Evolutionary conservation across 495 filamentous ascomycete genomes (phyloP).

Genomic region (Schizothecium vesticola): DNA sequence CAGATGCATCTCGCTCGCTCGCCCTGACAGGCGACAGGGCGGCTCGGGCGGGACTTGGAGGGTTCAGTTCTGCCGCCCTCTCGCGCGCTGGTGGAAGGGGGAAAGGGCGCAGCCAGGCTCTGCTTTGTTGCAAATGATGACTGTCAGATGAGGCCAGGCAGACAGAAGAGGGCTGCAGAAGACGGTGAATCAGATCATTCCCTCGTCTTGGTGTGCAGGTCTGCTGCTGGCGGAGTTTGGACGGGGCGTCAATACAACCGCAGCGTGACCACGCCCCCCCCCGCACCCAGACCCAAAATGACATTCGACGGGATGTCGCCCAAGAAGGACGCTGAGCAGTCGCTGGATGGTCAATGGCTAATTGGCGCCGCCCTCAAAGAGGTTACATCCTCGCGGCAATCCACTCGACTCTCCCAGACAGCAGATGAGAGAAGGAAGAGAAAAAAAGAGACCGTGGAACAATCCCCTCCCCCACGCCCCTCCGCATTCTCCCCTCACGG

Average conservation of each 20-base stretch:
- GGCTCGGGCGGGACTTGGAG: not conserved
- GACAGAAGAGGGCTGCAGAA: not conserved
- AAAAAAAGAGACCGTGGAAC: not conserved
- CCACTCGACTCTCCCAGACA: not conserved
- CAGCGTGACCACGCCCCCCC: not conserved
- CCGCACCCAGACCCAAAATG: not conserved
- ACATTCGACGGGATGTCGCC: not conserved
- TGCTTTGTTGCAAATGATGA: not conserved
- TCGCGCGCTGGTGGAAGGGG: no score
- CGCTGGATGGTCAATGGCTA: not conserved
- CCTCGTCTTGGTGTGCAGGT: not conserved
- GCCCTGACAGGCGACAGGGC: not conserved
- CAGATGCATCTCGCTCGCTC: not conserved
- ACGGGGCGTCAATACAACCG: not conserved
- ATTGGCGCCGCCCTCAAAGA: not conserved
- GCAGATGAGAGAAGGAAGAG: not conserved
- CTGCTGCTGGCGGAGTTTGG: no score
- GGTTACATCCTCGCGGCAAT: not conserved
- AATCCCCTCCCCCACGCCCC: not conserved
- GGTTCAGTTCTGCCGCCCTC: not conserved
- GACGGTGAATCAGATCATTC: not conserved
- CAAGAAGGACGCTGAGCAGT: not conserved
- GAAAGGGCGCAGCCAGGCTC: not conserved
- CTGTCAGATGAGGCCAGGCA: not conserved
- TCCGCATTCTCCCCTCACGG: not conserved